Percentiles rank a stretch among this genome's conserved stretches.
These are phyloP conservation scores for Barnettozyma botsteinii DNA, from an alignment of 805 yeast genomes.

Conservation along the genomic window DNA sequence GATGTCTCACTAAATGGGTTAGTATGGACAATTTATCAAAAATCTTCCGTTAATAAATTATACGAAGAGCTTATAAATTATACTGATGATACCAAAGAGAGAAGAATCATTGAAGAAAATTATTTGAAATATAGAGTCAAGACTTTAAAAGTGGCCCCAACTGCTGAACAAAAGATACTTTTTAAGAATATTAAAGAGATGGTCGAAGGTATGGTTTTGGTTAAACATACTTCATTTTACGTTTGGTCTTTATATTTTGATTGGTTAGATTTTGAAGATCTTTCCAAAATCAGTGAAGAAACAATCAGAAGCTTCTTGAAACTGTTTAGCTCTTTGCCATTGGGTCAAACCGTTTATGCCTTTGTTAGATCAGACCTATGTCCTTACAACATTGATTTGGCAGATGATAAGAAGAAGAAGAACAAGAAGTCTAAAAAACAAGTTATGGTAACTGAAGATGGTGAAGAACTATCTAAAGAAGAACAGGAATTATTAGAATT, in stretches of 20 bases:
- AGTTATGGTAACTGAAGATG: constrained; percentile 11
- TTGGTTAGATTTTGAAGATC: constrained; percentile 53
- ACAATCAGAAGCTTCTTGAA: constrained; percentile 46
- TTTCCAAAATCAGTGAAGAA: constrained; percentile 44
- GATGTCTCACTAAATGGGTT: constrained; percentile 29
- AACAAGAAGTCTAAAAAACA: constrained; percentile 13
- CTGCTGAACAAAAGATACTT: constrained; percentile 32
- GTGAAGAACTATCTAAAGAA: constrained; percentile 18
- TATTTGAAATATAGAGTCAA: constrained; percentile 52
- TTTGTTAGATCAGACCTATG: constrained; percentile 65
- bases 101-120: constrained; percentile 56
- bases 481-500: constrained; percentile 23
- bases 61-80: constrained; percentile 54
- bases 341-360: constrained; percentile 58
- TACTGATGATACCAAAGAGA: constrained; percentile 52
- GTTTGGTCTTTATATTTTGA: constrained; percentile 77
- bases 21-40: constrained; percentile 41
- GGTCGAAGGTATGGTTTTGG: constrained; percentile 67
- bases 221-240: constrained; percentile 51
- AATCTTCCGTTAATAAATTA: constrained; percentile 47
- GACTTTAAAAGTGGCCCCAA: constrained; percentile 51
- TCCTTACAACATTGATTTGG: constrained; percentile 35
- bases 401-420: constrained; percentile 12
- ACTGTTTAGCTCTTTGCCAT: constrained; percentile 53
- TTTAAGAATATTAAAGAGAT: constrained; percentile 43